A percentile compares a stretch with the other conserved stretches of the same genome.
phyloP scores from a whole-genome alignment of 768 basidiomycete species.

The Leccinum disarticulatum region DNA sequence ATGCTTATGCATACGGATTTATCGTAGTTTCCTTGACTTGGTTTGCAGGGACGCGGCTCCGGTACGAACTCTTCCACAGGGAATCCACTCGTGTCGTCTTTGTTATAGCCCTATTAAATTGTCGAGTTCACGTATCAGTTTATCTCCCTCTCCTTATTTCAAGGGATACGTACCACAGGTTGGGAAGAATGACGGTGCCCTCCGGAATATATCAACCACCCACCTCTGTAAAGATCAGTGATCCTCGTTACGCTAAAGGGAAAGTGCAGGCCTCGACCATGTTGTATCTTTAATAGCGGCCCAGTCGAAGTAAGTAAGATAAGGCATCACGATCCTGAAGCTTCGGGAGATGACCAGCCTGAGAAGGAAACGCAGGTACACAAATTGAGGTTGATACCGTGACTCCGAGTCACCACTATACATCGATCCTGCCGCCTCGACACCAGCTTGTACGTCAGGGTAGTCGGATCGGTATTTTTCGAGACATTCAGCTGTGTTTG shows the following conservation, averaged over 20 bases:
- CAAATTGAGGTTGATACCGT: not conserved
- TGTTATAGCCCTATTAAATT: conserved; percentile 15
- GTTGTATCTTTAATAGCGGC: conserved; percentile 38
- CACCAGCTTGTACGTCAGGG: not conserved
- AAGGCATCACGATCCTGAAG: conserved; percentile 34
- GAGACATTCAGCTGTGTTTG: conserved; percentile 12
- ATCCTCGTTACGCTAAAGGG: conserved; percentile 5
- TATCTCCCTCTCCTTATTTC: not conserved
- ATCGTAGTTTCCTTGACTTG: conserved; percentile 6
- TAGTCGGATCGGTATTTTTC: conserved; percentile 7
- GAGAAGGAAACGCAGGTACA: not conserved
- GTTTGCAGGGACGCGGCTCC: conserved; percentile 11
- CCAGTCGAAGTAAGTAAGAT: conserved; percentile 47
- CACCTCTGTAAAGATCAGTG: conserved; percentile 8
- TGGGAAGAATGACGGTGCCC: conserved; percentile 13
- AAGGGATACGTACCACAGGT: conserved; percentile 10
- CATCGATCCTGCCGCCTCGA: conserved; percentile 18
- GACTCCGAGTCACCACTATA: conserved; percentile 23
- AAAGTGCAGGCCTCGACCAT: conserved; percentile 9
- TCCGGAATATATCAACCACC: conserved; percentile 2
- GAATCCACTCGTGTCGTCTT: conserved; percentile 18
- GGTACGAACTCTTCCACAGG: conserved; percentile 13
- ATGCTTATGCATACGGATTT: conserved; percentile 12
- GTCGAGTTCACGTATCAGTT: not conserved
- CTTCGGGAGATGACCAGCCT: conserved; percentile 44